A percentile compares a stretch with the other conserved stretches of the same genome.
Conservation (phyloP, 169 alveolate species). For the Eimeria acervulina region DNA sequence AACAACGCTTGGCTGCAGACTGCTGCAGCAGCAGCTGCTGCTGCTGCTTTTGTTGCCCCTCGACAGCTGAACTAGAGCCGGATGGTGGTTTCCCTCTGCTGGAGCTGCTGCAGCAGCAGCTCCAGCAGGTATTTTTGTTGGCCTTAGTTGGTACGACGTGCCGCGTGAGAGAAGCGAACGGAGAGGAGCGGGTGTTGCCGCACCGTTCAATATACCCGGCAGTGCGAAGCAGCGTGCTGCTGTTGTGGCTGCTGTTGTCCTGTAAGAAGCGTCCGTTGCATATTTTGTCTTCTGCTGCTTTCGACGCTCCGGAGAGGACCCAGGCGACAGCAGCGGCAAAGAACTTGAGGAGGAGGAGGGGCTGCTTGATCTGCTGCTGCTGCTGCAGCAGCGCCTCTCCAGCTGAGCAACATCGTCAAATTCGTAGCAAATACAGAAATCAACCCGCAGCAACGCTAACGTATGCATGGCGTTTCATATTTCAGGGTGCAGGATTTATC, state of each 20-base stretch:
- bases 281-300: constrained; percentile 6
- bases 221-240: not conserved
- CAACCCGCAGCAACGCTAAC: no score
- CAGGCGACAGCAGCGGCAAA: constrained; percentile 26
- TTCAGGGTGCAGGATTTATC: no score
- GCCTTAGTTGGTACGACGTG: not conserved
- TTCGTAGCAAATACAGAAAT: no score
- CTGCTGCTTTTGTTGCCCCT: no score
- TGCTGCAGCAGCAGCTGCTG: no score
- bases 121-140: no score
- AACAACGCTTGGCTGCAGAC: no score
- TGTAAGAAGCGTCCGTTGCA: not conserved
- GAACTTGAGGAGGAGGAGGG: constrained; percentile 14
- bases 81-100: no score
- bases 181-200: not conserved
- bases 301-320: constrained; percentile 12
- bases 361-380: no score
- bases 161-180: constrained; percentile 23
- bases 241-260: not conserved
- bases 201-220: not conserved
- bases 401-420: not conserved
- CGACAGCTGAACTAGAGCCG: no score
- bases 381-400: constrained; percentile 10
- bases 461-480: no score
- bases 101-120: no score